Evolutionary conservation across 2,329 filamentous ascomycete genomes (phyloP).

Genomic region (Rhinocladiella similis): DNA sequence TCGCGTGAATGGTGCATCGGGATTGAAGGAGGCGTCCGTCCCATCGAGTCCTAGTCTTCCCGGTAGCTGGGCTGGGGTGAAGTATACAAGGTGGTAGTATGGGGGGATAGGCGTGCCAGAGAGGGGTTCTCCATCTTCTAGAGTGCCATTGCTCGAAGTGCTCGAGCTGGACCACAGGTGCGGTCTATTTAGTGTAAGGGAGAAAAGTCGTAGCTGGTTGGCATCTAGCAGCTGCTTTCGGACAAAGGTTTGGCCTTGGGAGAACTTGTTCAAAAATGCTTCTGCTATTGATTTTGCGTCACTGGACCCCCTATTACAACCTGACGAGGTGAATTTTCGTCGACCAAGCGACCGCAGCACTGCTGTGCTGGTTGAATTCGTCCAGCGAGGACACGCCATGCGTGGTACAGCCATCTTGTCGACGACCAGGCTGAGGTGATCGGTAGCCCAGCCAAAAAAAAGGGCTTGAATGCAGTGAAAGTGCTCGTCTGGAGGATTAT

Average conservation of each 20-base stretch:
- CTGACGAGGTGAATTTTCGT: slow-evolving; percentile 13
- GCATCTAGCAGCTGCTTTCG: slow-evolving; percentile 58
- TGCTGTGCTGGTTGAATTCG: no score
- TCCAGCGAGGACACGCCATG: no score
- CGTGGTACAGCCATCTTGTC: no score
- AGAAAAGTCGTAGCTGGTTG: slow-evolving; percentile 64
- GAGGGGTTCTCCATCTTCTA: slow-evolving; percentile 37
- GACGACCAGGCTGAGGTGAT: no score
- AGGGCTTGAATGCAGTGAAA: no score
- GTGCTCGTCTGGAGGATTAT: no score
- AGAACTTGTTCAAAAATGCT: slow-evolving; percentile 43
- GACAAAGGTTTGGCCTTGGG: slow-evolving; percentile 42
- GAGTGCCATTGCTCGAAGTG: slow-evolving; percentile 33
- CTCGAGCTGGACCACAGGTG: slow-evolving; percentile 42
- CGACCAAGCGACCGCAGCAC: not conserved
- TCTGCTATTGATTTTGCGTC: slow-evolving; percentile 26
- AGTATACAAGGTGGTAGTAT: slow-evolving; percentile 65
- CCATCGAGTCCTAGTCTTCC: slow-evolving; percentile 59
- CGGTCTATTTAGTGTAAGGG: slow-evolving; percentile 57
- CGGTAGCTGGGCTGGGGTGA: slow-evolving; percentile 59
- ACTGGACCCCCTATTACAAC: not conserved
- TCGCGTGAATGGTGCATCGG: slow-evolving; percentile 59
- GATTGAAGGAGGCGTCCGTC: slow-evolving; percentile 62
- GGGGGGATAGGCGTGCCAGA: slow-evolving; percentile 55
- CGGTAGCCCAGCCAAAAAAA: no score